Evolutionary conservation across 176 grass and related monocot genomes (phyloP).

Genomic region (Eleusine indica): DNA sequence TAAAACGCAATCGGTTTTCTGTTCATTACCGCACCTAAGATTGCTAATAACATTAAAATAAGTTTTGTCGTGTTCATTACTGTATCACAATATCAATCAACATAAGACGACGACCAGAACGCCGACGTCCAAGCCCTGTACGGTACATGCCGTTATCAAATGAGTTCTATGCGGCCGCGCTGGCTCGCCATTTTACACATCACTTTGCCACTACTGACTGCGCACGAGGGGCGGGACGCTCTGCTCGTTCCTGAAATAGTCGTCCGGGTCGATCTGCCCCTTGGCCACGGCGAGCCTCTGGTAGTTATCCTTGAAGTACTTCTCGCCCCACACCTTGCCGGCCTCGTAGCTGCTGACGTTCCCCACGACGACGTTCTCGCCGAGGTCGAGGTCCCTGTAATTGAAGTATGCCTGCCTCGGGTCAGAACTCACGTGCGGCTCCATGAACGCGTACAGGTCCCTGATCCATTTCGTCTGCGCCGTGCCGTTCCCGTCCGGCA

Average conservation of each 20-base stretch:
- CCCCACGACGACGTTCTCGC: constrained; percentile 35
- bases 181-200: not conserved
- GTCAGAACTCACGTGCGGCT: constrained; percentile 35
- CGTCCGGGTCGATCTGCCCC: constrained; percentile 39
- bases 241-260: constrained; percentile 75
- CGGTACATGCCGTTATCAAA: not conserved
- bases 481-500: not conserved
- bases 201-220: not conserved
- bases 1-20: too few relatives aligned
- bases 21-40: too few relatives aligned
- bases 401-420: constrained; percentile 61
- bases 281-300: constrained; percentile 45
- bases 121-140: too few relatives aligned
- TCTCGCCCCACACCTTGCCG: constrained; percentile 44
- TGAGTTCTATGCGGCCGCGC: too few relatives aligned
- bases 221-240: constrained; percentile 50
- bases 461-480: constrained; percentile 38
- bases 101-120: too few relatives aligned
- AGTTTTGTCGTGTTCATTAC: too few relatives aligned
- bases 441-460: constrained; percentile 48
- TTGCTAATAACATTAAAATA: too few relatives aligned
- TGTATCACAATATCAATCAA: too few relatives aligned
- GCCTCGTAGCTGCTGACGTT: constrained; percentile 42
- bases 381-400: constrained; percentile 58
- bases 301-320: constrained; percentile 52